A percentile compares a stretch with the other conserved stretches of the same genome.
These are phyloP conservation scores for Stachybotrys chartarum DNA, from an alignment of 2,329 filamentous ascomycete genomes.

Conservation along the genomic window DNA sequence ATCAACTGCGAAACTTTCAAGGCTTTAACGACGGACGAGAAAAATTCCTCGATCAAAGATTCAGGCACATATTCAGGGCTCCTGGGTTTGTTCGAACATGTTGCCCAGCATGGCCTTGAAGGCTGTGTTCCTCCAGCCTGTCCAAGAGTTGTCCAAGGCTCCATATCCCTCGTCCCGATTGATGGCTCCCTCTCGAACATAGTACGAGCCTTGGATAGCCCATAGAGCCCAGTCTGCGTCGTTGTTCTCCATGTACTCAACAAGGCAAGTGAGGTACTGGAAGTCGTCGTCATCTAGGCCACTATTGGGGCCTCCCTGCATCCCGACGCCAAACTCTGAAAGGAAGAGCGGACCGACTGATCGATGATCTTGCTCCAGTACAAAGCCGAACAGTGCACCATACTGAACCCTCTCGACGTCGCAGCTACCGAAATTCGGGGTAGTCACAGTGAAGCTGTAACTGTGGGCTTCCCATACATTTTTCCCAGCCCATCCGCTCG, in stretches of 20 bases:
- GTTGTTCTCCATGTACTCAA: constrained; percentile 44
- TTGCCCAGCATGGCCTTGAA: constrained; percentile 27
- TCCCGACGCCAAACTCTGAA: constrained; percentile 51
- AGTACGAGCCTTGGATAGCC: constrained; percentile 53
- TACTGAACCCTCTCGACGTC: constrained; percentile 32
- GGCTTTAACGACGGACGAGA: too few relatives aligned
- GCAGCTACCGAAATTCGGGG: constrained; percentile 36
- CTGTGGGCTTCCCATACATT: constrained; percentile 55
- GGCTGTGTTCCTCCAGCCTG: constrained; percentile 26
- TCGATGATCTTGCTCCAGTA: constrained; percentile 36
- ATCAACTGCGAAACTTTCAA: too few relatives aligned
- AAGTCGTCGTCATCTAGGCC: constrained; percentile 36
- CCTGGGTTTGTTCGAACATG: constrained; percentile 31
- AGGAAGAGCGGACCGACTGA: constrained; percentile 50
- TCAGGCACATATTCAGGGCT: constrained; percentile 13
- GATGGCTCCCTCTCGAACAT: constrained; percentile 41
- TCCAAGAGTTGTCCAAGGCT: constrained; percentile 35
- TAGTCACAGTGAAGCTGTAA: constrained; percentile 48
- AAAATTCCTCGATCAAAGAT: too few relatives aligned
- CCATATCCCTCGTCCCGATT: constrained; percentile 49
- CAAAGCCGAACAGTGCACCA: constrained; percentile 42
- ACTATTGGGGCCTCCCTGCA: constrained; percentile 32
- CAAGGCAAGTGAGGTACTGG: constrained; percentile 43
- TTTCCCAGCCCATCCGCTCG: constrained; percentile 38
- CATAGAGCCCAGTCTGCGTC: constrained; percentile 54